These are phyloP conservation scores for Lentinus tigrinus DNA, from an alignment of 768 basidiomycete genomes.

Conservation along the genomic window DNA sequence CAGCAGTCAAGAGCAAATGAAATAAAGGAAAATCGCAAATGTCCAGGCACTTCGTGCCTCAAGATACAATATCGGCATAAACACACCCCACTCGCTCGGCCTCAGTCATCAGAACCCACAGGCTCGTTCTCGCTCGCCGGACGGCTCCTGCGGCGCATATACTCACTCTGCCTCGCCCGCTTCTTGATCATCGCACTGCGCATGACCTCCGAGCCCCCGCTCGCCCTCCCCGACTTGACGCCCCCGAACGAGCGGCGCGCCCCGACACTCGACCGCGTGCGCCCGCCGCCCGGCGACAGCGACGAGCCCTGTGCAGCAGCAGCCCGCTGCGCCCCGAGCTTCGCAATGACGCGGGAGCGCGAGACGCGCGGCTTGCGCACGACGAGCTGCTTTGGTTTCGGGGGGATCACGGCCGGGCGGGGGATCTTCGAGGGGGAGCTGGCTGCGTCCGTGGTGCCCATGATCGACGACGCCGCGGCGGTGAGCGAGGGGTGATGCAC, in stretches of 20 bases:
- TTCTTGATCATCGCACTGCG: conserved; percentile 65
- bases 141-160: conserved; percentile 51
- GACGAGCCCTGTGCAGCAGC: conserved; percentile 33
- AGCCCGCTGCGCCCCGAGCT: conserved; percentile 69
- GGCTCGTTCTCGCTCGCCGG: conserved; percentile 10
- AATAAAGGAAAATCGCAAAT: not conserved
- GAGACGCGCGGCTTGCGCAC: conserved; percentile 76
- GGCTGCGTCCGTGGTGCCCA: conserved; percentile 8
- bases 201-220: conserved; percentile 34
- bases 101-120: not conserved
- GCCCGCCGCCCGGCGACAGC: conserved; percentile 21
- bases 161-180: conserved; percentile 75
- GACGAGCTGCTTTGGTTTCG: conserved; percentile 32
- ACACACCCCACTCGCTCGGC: too few species aligned
- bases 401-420: conserved; percentile 17
- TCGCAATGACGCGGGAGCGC: conserved; percentile 77
- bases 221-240: conserved; percentile 25
- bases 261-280: conserved; percentile 49
- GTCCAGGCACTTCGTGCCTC: not conserved
- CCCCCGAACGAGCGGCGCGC: conserved; percentile 33
- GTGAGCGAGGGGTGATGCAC: conserved; percentile 28
- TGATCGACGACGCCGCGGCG: conserved; percentile 29
- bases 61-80: conserved; percentile 17
- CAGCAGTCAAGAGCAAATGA: not conserved
- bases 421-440: conserved; percentile 17